A percentile compares a stretch with the other conserved stretches of the same genome.
Conservation (phyloP, 768 basidiomycete species). For the Boletus pseudopeckii region DNA sequence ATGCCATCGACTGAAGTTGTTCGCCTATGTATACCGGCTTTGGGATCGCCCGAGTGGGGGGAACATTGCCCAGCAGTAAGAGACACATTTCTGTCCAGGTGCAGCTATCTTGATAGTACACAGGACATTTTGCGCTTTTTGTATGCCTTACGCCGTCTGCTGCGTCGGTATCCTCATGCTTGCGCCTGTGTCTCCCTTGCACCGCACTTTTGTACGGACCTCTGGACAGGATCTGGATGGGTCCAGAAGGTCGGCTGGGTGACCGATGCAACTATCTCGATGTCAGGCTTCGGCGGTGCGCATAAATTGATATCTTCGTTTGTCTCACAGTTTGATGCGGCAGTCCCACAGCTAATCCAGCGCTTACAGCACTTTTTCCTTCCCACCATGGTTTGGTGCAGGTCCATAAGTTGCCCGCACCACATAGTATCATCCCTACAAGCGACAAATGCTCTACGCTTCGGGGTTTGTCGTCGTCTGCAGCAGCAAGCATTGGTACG, state of each 20-base stretch:
- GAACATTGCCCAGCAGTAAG: conserved; percentile 55
- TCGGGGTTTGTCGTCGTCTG: conserved; percentile 68
- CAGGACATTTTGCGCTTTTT: conserved; percentile 75
- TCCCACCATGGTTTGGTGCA: conserved; percentile 83
- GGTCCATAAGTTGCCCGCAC: conserved; percentile 72
- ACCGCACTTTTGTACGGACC: conserved; percentile 55
- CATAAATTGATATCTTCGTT: conserved; percentile 9
- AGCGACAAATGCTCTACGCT: conserved; percentile 82
- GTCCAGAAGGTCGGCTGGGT: conserved; percentile 75
- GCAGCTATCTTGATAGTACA: conserved; percentile 3
- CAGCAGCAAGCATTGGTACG: conserved; percentile 51
- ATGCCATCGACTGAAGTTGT: conserved; percentile 37
- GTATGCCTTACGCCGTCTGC: conserved; percentile 55
- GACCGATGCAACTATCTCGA: conserved; percentile 68
- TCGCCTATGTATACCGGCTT: conserved; percentile 58
- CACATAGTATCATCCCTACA: conserved; percentile 68
- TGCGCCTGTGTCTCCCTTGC: conserved; percentile 70
- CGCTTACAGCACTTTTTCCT: conserved; percentile 69
- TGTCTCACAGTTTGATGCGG: conserved; percentile 8
- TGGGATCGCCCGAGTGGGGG: conserved; percentile 71
- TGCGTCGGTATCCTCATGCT: conserved; percentile 54
- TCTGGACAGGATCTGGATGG: conserved; percentile 68
- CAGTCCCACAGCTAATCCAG: conserved; percentile 62
- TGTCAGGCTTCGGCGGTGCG: conserved; percentile 79
- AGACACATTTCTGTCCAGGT: neutral